Base-by-base conservation (phyloP, 208 protist species). In the Trypanosoma theileri region DNA sequence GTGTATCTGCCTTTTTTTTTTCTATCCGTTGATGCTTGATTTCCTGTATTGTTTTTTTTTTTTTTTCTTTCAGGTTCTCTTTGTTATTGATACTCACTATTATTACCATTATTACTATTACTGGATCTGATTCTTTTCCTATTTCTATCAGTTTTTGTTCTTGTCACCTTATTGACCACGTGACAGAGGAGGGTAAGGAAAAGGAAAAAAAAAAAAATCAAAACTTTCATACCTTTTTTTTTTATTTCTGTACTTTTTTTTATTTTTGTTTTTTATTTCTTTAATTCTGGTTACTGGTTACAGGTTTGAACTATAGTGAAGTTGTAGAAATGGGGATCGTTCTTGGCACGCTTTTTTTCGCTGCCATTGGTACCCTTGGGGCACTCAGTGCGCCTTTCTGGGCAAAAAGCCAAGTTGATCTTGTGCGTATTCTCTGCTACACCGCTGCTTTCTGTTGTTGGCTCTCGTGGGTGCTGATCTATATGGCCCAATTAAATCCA, bases 401-500 rank as follows among this genome's bases (percentile, higher is more conserved):
- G 88, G 81, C 88, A n/a, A 89, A 89, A 63, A 90, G 78, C 28
- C 88, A 95, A 73, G 75, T 85, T 13, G 89, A 92, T 16, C 82
- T 97, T 35, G 88, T 93, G 41, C 89, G 88, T 12, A 84, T 95
- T 22, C 75, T 95, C 3, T 80, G 66, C 41, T 65, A 70, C 45
- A 78, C 91, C 9, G 81, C 73, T 24, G 82, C 89, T 9, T 96
- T 96, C 69, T 97, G 93, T 79, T 94, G 88, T 76, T 97, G 93
- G 91, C 78, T 97, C 66, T 96, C 89, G 55, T 97, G 88, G 86
- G 77, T 84, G 11, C 84, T 95, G n/a, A 93, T 97, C 31, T 97
- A 97, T 84, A 93, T 97, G 88, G 87, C 93, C 24, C 93, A 97
- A 79, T 82, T 97, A 79, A 93, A 96, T 70, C 93, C 91, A 3